Evolutionary conservation across 345 rosid species (phyloP).

Genomic region (Anastatica hierochuntica): DNA sequence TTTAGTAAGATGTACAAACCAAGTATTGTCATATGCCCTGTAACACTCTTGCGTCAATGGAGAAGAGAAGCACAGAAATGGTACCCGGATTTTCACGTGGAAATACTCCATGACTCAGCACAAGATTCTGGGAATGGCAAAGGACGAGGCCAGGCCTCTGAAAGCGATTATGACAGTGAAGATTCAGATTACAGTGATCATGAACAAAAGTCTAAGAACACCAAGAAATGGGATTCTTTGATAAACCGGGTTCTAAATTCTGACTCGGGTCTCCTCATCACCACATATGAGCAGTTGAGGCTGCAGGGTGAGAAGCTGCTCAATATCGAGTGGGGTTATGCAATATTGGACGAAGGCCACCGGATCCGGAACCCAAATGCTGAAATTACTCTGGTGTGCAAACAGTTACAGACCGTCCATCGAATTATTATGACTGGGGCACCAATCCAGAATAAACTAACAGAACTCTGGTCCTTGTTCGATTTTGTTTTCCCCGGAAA

Average conservation of each 20-base stretch:
- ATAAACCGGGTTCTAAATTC: slow-evolving; percentile 71
- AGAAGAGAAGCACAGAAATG: slow-evolving; percentile 87
- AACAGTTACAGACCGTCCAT: slow-evolving; percentile 94
- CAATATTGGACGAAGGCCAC: slow-evolving; percentile 92
- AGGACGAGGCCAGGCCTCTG: slow-evolving; percentile 38
- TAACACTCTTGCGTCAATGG: slow-evolving; percentile 90
- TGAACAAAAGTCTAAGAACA: slow-evolving; percentile 41
- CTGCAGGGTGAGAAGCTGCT: slow-evolving; percentile 72
- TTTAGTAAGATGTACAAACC: slow-evolving; percentile 87
- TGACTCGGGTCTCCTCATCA: slow-evolving; percentile 71
- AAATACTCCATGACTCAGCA: slow-evolving; percentile 90
- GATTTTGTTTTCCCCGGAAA: slow-evolving; percentile 99
- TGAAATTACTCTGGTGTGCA: slow-evolving; percentile 81
- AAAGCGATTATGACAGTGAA: slow-evolving; percentile 69
- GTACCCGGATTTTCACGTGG: slow-evolving; percentile 69
- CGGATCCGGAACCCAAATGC: slow-evolving; percentile 96
- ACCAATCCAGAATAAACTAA: slow-evolving; percentile 90
- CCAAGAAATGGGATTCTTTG: slow-evolving; percentile 76
- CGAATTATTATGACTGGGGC: slow-evolving; percentile 96
- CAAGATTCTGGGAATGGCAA: slow-evolving; percentile 39
- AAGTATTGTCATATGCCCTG: slow-evolving; percentile 91
- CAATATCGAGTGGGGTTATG: slow-evolving; percentile 91
- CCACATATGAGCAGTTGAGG: slow-evolving; percentile 95
- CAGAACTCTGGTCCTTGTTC: slow-evolving; percentile 91
- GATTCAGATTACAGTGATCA: slow-evolving; percentile 53